A percentile compares a stretch with the other conserved stretches of the same genome.
Evolutionary conservation across 225 moss, liverwort and hornwort species (phyloP).

Genomic region (Physcomitrium patens): DNA sequence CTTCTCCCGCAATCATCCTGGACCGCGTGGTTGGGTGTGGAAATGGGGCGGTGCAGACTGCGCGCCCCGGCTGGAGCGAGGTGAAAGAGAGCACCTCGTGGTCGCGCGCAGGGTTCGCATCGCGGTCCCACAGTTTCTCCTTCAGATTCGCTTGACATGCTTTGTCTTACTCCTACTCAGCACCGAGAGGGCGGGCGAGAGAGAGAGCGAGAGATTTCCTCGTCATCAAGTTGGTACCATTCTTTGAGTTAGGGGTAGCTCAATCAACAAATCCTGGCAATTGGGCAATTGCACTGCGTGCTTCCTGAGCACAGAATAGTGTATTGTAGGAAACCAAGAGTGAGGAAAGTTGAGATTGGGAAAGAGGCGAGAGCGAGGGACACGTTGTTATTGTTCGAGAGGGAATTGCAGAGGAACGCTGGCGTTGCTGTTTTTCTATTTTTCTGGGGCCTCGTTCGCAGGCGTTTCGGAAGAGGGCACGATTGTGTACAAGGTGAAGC

Average conservation of each 20-base stretch:
- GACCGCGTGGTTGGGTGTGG: no score
- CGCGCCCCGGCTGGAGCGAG: not conserved
- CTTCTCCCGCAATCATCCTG: conserved; percentile 4
- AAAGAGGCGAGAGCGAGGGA: no score
- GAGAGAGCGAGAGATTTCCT: conserved; percentile 27
- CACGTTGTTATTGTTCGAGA: not conserved
- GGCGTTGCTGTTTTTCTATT: conserved; percentile 22
- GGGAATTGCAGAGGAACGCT: conserved; percentile 8
- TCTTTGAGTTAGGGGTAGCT: conserved; percentile 46
- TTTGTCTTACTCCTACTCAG: conserved; percentile 21
- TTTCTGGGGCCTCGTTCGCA: not conserved
- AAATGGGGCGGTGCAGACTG: not conserved
- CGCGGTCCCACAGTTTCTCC: not conserved
- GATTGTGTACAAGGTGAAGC: conserved; percentile 42
- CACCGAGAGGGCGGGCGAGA: not conserved
- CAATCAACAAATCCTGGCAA: conserved; percentile 11
- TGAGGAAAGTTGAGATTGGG: no score
- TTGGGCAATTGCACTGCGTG: not conserved
- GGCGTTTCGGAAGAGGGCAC: conserved; percentile 2
- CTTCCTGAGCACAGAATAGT: conserved; percentile 48
- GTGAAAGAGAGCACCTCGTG: not conserved
- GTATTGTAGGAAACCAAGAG: not conserved
- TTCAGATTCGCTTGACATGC: conserved; percentile 35
- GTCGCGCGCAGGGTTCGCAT: conserved; percentile 27
- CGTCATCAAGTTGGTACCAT: conserved; percentile 20